A percentile compares a stretch with the other conserved stretches of the same genome.
Evolutionary conservation across 257 asterid genomes (phyloP).

Genomic region (Solanum neorickii): DNA sequence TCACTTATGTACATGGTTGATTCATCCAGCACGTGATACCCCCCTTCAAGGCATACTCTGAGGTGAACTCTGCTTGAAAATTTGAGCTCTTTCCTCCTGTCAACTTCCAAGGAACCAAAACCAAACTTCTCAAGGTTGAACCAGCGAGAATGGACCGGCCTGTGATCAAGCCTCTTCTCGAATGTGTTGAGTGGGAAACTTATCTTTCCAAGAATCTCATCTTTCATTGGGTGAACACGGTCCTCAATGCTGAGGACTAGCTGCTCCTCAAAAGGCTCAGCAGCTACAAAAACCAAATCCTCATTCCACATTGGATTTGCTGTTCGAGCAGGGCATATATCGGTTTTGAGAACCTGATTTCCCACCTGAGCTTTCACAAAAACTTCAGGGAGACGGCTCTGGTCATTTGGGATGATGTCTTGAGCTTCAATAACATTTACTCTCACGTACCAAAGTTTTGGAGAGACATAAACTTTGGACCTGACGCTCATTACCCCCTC

Average conservation of each 20-base stretch:
- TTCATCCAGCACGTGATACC: slow-evolving; percentile 72
- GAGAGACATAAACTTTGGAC: slow-evolving; percentile 69
- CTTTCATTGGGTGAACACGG: slow-evolving; percentile 40
- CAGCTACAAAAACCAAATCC: slow-evolving; percentile 56
- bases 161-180: slow-evolving; percentile 70
- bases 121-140: slow-evolving; percentile 55
- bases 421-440: slow-evolving; percentile 78
- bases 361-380: slow-evolving; percentile 50
- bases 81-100: slow-evolving; percentile 38
- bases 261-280: slow-evolving; percentile 78
- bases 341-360: slow-evolving; percentile 46
- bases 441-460: slow-evolving; percentile 73
- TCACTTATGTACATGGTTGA: slow-evolving; percentile 61
- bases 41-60: slow-evolving; percentile 73
- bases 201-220: slow-evolving; percentile 46
- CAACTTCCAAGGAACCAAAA: slow-evolving; percentile 30
- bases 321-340: slow-evolving; percentile 26
- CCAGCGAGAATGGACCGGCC: slow-evolving; percentile 64
- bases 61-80: slow-evolving; percentile 62
- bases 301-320: slow-evolving; percentile 75
- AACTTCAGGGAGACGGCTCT: slow-evolving; percentile 40
- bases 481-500: slow-evolving; percentile 53
- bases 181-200: slow-evolving; percentile 32
- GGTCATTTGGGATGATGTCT: slow-evolving; percentile 38
- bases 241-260: slow-evolving; percentile 57